Evolutionary conservation across 1,284 basidiomycete genomes (phyloP), one percentile per base, ranked within the genome.

Genomic region (Irpex sp.): DNA sequence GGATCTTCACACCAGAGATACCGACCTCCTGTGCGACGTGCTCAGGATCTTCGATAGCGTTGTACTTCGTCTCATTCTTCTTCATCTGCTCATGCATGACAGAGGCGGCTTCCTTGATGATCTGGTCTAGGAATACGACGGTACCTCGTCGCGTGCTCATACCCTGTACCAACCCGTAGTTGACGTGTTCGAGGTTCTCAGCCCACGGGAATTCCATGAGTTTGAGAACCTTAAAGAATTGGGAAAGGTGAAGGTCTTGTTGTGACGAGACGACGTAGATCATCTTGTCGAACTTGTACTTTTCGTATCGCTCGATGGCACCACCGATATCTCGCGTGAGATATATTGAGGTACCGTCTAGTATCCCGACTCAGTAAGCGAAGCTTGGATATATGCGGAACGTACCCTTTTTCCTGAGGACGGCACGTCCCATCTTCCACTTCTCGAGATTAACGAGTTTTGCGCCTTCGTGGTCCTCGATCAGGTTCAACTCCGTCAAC

Each of bases 91-190:
- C 94, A 78, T 95, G 94, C 97, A 99, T 99, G 64, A 92, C 90
- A 61, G 87, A 84, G 21, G 89, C 86, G 0, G 97, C 95, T 74
- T 97, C 96, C 70, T 91, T 85, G 73, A 99, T 91, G 71, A 99
- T 98, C 76, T 98, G 85, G 73, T 98, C 91, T 49, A 99, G 81
- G 85, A 98, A 98, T 57, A 98, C 96, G 57, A 94, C 97, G 0
- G 94, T 98, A 57, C 97, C 97, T 77, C 91, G 96, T 63, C 97
- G 90, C 17, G 97, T 99, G 70, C 94, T 97, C 97, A 99, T 99
- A 64, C 97, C 97, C 63, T 88, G 87, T 34, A 99, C 96, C 26
- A 89, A 76, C 61, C 94, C 96, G 73, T 96, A 98, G 79, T 96
- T 97, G 78, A 98, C 82, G 77, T 98, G 96, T 74, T 93, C 83